Evolutionary conservation across 1,139 yeast species (phyloP).

Genomic region (Geotrichum bryndzae): DNA sequence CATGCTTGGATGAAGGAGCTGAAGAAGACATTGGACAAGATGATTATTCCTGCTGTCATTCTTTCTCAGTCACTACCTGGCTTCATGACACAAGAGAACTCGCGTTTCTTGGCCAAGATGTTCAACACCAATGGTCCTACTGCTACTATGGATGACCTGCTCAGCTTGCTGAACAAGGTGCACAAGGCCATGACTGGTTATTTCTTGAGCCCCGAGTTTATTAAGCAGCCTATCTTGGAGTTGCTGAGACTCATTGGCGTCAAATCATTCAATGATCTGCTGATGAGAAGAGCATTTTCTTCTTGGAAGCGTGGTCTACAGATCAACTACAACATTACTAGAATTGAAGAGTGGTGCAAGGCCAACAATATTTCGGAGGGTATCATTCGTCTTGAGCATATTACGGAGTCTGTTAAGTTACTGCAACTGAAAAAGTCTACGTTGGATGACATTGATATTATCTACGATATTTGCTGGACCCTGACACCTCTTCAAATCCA

Average conservation of each 20-base stretch:
- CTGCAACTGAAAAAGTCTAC: slow-evolving; percentile 88
- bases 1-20: slow-evolving; percentile 97
- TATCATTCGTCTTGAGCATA: slow-evolving; percentile 76
- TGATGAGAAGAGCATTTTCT: slow-evolving; percentile 89
- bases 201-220: slow-evolving; percentile 77
- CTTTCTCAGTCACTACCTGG: slow-evolving; percentile 95
- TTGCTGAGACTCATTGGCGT: slow-evolving; percentile 86
- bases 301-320: slow-evolving; percentile 98
- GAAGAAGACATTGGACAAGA: slow-evolving; percentile 85
- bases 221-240: slow-evolving; percentile 80
- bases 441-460: slow-evolving; percentile 82
- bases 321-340: slow-evolving; percentile 90
- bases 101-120: slow-evolving; percentile 79
- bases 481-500: slow-evolving; percentile 92
- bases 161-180: slow-evolving; percentile 83
- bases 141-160: slow-evolving; percentile 91
- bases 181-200: slow-evolving; percentile 93
- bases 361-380: slow-evolving; percentile 90
- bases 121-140: slow-evolving; percentile 60
- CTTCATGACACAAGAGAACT: slow-evolving; percentile 80
- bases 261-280: slow-evolving; percentile 88
- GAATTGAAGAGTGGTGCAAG: slow-evolving; percentile 98
- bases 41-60: slow-evolving; percentile 89
- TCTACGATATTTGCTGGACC: slow-evolving; percentile 92
- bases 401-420: slow-evolving; percentile 89